Evolutionary conservation across 306 rosid species (phyloP).

Genomic region (Corylus americana): DNA sequence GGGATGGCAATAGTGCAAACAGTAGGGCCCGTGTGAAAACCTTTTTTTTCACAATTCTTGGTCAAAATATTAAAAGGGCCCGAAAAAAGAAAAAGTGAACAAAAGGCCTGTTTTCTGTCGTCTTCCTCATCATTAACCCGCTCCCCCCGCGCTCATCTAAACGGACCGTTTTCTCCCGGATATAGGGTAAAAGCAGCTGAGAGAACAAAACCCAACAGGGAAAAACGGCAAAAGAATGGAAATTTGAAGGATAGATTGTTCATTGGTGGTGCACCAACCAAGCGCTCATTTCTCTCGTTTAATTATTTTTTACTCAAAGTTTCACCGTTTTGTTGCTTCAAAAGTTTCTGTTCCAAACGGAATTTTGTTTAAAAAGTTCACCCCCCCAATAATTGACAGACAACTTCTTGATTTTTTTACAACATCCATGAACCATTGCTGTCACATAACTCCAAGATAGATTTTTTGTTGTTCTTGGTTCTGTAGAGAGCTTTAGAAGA

Average conservation of each 20-base stretch:
- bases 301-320: not conserved
- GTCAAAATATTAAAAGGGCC: slow-evolving; percentile 25
- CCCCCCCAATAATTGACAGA: not conserved
- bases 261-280: too few relatives aligned
- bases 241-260: too few relatives aligned
- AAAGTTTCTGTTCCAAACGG: not conserved
- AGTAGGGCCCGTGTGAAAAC: slow-evolving; percentile 23
- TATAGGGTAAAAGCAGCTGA: slow-evolving; percentile 1
- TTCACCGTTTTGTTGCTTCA: not conserved
- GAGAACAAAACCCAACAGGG: not conserved
- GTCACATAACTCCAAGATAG: not conserved
- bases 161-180: not conserved
- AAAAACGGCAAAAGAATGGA: not conserved
- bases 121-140: slow-evolving; percentile 10
- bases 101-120: slow-evolving; percentile 5
- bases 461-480: not conserved
- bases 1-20: not conserved
- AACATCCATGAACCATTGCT: not conserved
- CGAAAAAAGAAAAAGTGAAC: not conserved
- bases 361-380: too few relatives aligned
- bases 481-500: not conserved
- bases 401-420: not conserved
- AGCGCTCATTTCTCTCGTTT: too few relatives aligned
- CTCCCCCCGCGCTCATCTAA: not conserved
- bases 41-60: not conserved